These are phyloP conservation scores for Zygosaccharomyces gambellarensis DNA, from an alignment of 805 yeast species.

Conservation along the genomic window DNA sequence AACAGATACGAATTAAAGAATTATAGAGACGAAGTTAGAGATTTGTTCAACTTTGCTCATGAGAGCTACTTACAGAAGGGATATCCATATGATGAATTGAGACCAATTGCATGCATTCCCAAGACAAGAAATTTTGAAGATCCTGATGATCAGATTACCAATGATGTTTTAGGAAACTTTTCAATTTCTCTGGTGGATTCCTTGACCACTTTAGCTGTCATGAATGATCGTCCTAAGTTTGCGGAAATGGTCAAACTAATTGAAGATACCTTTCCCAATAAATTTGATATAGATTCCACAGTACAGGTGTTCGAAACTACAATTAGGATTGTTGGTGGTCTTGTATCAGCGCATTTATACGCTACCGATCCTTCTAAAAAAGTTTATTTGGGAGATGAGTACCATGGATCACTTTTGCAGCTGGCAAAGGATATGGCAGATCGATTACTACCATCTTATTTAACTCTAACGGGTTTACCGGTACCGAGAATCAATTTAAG, in stretches of 20 bases:
- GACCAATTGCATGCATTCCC: slow-evolving; percentile 67
- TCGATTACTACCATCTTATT: slow-evolving; percentile 64
- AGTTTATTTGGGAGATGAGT: slow-evolving; percentile 39
- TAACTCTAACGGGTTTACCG: slow-evolving; percentile 62
- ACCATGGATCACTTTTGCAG: slow-evolving; percentile 66
- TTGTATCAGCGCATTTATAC: slow-evolving; percentile 71
- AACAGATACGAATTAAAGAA: slow-evolving; percentile 28
- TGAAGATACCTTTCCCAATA: slow-evolving; percentile 30
- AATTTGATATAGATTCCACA: slow-evolving; percentile 59
- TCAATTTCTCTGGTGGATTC: slow-evolving; percentile 76
- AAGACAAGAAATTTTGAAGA: slow-evolving; percentile 58
- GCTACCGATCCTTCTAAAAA: slow-evolving; percentile 45
- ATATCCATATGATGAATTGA: slow-evolving; percentile 77
- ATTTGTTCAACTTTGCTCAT: slow-evolving; percentile 73
- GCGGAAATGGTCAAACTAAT: slow-evolving; percentile 41
- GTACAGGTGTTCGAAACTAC: slow-evolving; percentile 87
- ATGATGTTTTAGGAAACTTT: slow-evolving; percentile 83
- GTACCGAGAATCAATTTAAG: slow-evolving; percentile 71
- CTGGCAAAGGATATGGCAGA: slow-evolving; percentile 75
- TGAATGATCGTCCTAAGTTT: slow-evolving; percentile 60
- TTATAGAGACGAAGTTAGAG: slow-evolving; percentile 44
- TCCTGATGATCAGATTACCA: slow-evolving; percentile 51
- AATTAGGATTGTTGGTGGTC: slow-evolving; percentile 77
- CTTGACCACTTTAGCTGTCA: slow-evolving; percentile 69
- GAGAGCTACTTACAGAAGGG: slow-evolving; percentile 60